Evolutionary conservation across 2,329 filamentous ascomycete genomes (phyloP), one percentile per base, ranked within the genome.

Genomic region (Plectosphaerella cucumerina): DNA sequence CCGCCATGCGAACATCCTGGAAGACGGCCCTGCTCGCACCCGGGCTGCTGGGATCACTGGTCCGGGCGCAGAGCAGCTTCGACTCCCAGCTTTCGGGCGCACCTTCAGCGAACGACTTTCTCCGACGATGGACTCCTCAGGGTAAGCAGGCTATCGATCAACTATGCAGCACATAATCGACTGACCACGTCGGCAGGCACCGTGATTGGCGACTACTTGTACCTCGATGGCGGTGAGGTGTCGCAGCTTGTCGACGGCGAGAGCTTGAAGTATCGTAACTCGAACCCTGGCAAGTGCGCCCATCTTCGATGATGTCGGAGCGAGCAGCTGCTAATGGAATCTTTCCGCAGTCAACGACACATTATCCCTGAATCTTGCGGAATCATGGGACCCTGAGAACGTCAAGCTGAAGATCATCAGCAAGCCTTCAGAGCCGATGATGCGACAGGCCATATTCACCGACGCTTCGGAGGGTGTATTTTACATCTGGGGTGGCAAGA

Each of bases 221-320:
- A 70, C 47, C 62, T 71, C 46, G 67, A 72, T 48, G 69, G 69
- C 46, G 70, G 70, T 17, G 62, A 66, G 52, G 48, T 68, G 2
- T 66, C 60, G 2, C 59, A 61, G 34, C 54, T 53, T 11, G 50
- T 56, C 45, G 57, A 65, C 23, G 64, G 60, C 6, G 60, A 56
- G 17, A 58, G 1, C 53, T 37, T 37, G 35, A 15, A 15, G 35
- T 37, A 37, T 17, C 35, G 35, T 2, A 10, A 37, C 9, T 37
- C 35, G 9, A 37, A 37, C 12, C 35, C 9, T 10, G 26, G 26
- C 12, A 11, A 31, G 26, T 31, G n/a, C n/a, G n/a, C n/a, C n/a
- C n/a, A n/a, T n/a, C n/a, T n/a, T n/a, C n/a, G n/a, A n/a, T n/a
- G n/a, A n/a, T n/a, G n/a, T n/a, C n/a, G n/a, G n/a, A n/a, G n/a